Conservation (phyloP, 1,284 basidiomycete species). For the Ustilago trichophora region DNA sequence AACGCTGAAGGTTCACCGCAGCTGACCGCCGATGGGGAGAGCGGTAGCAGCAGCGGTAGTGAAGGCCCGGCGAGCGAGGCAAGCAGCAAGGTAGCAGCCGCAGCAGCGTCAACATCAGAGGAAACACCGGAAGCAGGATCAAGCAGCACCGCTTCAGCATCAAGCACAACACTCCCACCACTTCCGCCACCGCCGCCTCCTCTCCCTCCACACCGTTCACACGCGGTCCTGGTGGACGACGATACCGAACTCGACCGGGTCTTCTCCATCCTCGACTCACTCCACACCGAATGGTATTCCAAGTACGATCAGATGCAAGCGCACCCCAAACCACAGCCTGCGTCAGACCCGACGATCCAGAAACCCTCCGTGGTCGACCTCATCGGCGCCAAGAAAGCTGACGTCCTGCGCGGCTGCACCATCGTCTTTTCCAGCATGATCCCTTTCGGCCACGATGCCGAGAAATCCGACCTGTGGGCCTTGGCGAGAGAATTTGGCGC, state of each 20-base stretch:
- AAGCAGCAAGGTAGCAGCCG: slow-evolving; percentile 37
- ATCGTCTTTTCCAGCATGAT: slow-evolving; percentile 93
- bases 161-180: slow-evolving; percentile 1
- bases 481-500: slow-evolving; percentile 89
- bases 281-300: slow-evolving; percentile 79
- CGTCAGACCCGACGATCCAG: slow-evolving; percentile 2
- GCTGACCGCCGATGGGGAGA: no score
- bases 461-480: slow-evolving; percentile 85
- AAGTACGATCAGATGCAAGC: slow-evolving; percentile 26
- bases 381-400: slow-evolving; percentile 80
- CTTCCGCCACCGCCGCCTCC: slow-evolving; percentile 23
- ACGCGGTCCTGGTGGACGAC: slow-evolving; percentile 84
- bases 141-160: background rate
- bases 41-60: slow-evolving; percentile 7
- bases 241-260: slow-evolving; percentile 86
- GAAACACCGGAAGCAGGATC: slow-evolving; percentile 3
- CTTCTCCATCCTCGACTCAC: slow-evolving; percentile 76
- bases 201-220: slow-evolving; percentile 62
- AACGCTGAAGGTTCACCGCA: background rate
- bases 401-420: slow-evolving; percentile 79
- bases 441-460: slow-evolving; percentile 80
- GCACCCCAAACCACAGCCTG: slow-evolving; percentile 5
- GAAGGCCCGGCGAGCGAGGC: slow-evolving; percentile 1
- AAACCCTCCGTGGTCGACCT: slow-evolving; percentile 72
- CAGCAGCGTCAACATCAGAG: background rate